These are phyloP conservation scores for Monascus purpureus DNA, from an alignment of 495 filamentous ascomycete genomes.

Conservation along the genomic window DNA sequence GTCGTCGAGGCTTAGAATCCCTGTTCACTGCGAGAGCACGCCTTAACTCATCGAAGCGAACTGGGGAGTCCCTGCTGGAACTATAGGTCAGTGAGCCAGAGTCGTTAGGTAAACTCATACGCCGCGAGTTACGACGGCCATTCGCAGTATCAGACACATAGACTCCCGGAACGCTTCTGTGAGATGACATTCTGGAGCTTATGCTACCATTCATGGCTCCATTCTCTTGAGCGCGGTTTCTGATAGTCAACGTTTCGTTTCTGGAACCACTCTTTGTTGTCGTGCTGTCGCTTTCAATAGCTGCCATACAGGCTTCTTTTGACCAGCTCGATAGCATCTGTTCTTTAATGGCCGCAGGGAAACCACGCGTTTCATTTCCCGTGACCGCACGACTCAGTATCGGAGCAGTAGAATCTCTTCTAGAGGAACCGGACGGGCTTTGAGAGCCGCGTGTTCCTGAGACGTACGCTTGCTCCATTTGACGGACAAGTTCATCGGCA, in stretches of 20 bases:
- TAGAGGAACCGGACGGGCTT: conserved; percentile 60
- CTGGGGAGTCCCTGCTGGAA: conserved; percentile 49
- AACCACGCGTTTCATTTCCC: conserved; percentile 21
- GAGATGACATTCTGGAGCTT: too few species aligned
- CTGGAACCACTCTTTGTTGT: conserved; percentile 61
- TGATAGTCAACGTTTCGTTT: conserved; percentile 41
- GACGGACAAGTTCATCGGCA: conserved; percentile 49
- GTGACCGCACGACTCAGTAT: conserved; percentile 29
- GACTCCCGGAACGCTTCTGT: too few species aligned
- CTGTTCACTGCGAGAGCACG: conserved; percentile 46
- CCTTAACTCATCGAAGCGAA: conserved; percentile 83
- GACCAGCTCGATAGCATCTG: conserved; percentile 68
- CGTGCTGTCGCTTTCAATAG: conserved; percentile 51
- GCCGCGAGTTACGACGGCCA: conserved; percentile 17
- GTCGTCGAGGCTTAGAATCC: conserved; percentile 19
- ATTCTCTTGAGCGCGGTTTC: too few species aligned
- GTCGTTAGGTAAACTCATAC: conserved; percentile 27
- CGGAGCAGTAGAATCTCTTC: conserved; percentile 46
- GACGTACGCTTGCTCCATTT: conserved; percentile 56
- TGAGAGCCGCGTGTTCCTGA: conserved; percentile 43
- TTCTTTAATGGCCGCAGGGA: conserved; percentile 37
- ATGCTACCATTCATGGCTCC: too few species aligned
- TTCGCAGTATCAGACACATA: conserved; percentile 11
- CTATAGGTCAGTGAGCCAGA: conserved; percentile 39
- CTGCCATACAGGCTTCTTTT: conserved; percentile 52